phyloP scores from a whole-genome alignment of 768 basidiomycete genomes.

The Russula olivacea region DNA sequence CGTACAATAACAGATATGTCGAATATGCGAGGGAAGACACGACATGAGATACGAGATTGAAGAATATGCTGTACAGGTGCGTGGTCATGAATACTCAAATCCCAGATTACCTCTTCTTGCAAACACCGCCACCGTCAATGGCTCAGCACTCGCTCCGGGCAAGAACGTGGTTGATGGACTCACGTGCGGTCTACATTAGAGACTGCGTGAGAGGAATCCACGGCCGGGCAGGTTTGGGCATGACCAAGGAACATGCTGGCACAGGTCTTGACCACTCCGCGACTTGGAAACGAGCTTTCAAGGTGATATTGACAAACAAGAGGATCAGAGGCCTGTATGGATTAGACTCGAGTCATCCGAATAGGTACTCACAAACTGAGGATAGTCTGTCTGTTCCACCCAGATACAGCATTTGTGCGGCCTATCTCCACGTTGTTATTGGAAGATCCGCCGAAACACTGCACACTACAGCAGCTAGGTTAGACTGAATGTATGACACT shows the following conservation, averaged over 20 bases:
- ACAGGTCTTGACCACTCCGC: neutral
- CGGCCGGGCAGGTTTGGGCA: neutral
- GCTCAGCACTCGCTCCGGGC: neutral
- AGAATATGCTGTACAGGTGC: neutral
- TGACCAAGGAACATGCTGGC: neutral
- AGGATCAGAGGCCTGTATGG: neutral
- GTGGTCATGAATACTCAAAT: neutral
- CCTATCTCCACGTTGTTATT: neutral
- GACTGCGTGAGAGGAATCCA: neutral
- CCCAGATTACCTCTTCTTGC: neutral
- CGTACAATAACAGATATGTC: neutral
- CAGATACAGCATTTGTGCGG: neutral
- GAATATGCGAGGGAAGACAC: neutral
- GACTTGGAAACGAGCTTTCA: neutral
- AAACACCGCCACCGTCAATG: neutral
- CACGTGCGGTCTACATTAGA: neutral
- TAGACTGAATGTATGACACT: neutral
- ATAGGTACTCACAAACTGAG: neutral
- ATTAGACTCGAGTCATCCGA: neutral
- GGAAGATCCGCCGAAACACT: neutral
- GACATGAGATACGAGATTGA: neutral
- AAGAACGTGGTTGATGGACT: neutral
- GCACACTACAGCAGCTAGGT: slow-evolving; percentile 4
- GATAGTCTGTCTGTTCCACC: neutral
- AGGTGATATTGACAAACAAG: neutral